Conservation (phyloP, 1,139 yeast species). For the Sugiyamaella pinicola region DNA sequence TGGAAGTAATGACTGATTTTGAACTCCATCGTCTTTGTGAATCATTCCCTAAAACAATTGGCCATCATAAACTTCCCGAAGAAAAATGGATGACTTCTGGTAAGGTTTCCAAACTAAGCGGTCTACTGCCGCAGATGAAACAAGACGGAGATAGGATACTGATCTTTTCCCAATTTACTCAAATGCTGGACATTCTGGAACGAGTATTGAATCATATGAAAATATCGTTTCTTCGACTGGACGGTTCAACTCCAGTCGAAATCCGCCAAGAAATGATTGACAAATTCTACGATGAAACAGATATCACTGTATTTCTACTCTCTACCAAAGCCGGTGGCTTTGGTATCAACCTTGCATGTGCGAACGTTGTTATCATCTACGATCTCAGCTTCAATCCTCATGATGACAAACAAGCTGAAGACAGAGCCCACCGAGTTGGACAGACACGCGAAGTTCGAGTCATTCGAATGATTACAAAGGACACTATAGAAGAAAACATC, state of each 20-base stretch:
- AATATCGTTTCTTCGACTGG: slow-evolving; percentile 79
- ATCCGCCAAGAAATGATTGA: slow-evolving; percentile 91
- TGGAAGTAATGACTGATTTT: slow-evolving; percentile 94
- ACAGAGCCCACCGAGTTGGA: slow-evolving; percentile 97
- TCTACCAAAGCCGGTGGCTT: slow-evolving; percentile 98
- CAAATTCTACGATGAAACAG: slow-evolving; percentile 76
- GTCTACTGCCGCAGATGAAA: slow-evolving; percentile 62
- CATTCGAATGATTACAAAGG: slow-evolving; percentile 68
- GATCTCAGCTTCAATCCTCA: slow-evolving; percentile 97
- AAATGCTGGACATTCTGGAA: slow-evolving; percentile 85
- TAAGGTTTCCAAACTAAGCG: slow-evolving; percentile 60
- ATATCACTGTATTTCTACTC: slow-evolving; percentile 81
- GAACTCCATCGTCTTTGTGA: slow-evolving; percentile 78
- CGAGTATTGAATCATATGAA: slow-evolving; percentile 64
- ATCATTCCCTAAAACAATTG: slow-evolving; percentile 67
- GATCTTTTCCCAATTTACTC: slow-evolving; percentile 89
- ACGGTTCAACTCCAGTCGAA: slow-evolving; percentile 93
- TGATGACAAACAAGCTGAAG: slow-evolving; percentile 98
- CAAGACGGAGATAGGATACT: slow-evolving; percentile 71
- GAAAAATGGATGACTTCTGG: slow-evolving; percentile 76
- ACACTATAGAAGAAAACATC: slow-evolving; percentile 88
- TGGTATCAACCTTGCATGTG: slow-evolving; percentile 95
- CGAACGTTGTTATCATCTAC: slow-evolving; percentile 85
- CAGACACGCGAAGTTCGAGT: slow-evolving; percentile 88
- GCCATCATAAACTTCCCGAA: slow-evolving; percentile 53